Conservation (phyloP, 139 green algal genomes). For the Edaphochlamys debaryana region DNA sequence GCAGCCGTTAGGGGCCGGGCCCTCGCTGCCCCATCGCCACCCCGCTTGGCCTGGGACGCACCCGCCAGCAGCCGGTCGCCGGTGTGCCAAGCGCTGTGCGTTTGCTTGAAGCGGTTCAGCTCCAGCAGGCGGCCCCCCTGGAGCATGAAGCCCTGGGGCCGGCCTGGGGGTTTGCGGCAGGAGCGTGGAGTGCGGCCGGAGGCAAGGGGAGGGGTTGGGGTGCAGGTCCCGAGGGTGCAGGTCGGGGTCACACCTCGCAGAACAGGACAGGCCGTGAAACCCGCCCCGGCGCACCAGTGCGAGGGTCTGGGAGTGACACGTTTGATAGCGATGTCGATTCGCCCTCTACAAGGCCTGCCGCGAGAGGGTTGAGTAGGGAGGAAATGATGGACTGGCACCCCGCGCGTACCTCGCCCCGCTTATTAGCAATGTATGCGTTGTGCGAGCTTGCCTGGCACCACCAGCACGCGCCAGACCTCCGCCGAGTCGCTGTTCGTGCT, state of each 20-base stretch:
- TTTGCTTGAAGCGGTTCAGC: constrained; percentile 47
- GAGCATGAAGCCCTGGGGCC: constrained; percentile 17
- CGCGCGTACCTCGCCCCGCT: no score
- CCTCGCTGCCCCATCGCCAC: no score
- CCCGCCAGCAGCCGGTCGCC: constrained; percentile 29
- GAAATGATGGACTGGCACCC: background rate
- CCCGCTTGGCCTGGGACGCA: no score
- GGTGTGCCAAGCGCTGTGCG: constrained; percentile 30
- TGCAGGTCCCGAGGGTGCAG: no score
- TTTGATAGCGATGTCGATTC: background rate
- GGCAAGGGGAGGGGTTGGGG: background rate
- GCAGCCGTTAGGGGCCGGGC: no score
- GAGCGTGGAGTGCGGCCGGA: background rate
- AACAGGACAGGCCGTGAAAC: background rate
- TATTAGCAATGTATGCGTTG: no score
- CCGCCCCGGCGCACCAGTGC: background rate
- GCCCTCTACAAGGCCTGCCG: background rate
- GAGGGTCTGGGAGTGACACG: constrained; percentile 18
- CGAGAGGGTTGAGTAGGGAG: background rate
- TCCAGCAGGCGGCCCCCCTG: background rate
- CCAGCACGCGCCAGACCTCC: background rate
- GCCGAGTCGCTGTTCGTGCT: no score
- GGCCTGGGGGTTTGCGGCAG: background rate
- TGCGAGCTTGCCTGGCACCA: background rate
- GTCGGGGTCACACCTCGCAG: no score